These are phyloP conservation scores for Punctularia strigosozonata DNA, from an alignment of 768 basidiomycete species.

Conservation along the genomic window DNA sequence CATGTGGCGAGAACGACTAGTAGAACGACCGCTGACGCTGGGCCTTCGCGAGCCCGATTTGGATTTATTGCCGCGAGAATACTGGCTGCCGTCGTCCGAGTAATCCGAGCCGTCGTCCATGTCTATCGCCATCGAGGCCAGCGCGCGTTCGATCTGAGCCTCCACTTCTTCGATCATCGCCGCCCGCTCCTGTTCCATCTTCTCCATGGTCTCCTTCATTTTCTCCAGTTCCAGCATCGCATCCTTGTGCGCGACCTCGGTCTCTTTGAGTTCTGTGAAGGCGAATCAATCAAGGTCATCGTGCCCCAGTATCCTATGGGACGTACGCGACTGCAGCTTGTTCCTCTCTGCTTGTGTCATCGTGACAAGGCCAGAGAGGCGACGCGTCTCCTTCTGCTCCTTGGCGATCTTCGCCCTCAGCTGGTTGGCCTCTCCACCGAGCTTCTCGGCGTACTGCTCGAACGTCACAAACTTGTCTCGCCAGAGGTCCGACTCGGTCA, in stretches of 20 bases:
- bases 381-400: conserved; percentile 81
- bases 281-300: conserved; percentile 3
- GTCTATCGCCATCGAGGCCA: conserved; percentile 77
- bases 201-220: conserved; percentile 80
- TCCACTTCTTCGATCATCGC: conserved; percentile 92
- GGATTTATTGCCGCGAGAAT: conserved; percentile 41
- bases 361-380: conserved; percentile 69
- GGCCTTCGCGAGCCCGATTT: conserved; percentile 40
- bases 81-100: conserved; percentile 42
- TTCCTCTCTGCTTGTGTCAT: conserved; percentile 69
- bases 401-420: conserved; percentile 80
- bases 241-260: conserved; percentile 70
- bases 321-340: conserved; percentile 70
- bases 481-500: conserved; percentile 88
- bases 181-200: conserved; percentile 77
- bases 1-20: conserved; percentile 34
- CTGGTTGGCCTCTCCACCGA: conserved; percentile 78
- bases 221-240: conserved; percentile 71
- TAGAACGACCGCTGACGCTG: conserved; percentile 48
- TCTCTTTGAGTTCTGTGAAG: conserved; percentile 62
- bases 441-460: conserved; percentile 86
- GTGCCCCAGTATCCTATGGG: neutral
- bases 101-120: conserved; percentile 73
- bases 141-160: conserved; percentile 79
- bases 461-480: conserved; percentile 90